Percentiles rank a stretch among this genome's conserved stretches.
Evolutionary conservation across 768 basidiomycete genomes (phyloP).

Genomic region (Naganishia randhawae): DNA sequence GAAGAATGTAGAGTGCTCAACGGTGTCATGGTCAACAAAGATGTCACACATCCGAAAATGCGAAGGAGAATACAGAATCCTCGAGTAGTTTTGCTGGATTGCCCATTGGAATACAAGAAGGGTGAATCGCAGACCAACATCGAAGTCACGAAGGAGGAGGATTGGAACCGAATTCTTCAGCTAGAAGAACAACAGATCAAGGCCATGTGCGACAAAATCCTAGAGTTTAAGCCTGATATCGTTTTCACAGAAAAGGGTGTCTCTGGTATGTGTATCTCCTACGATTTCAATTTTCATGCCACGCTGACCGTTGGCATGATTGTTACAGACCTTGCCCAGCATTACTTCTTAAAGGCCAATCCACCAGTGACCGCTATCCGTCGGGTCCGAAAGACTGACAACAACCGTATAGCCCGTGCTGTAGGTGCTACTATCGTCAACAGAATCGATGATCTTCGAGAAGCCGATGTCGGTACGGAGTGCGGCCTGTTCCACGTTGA

Average conservation of each 20-base stretch:
- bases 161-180: slow-evolving; percentile 86
- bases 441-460: slow-evolving; percentile 87
- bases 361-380: slow-evolving; percentile 75
- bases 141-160: slow-evolving; percentile 88
- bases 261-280: slow-evolving; percentile 53
- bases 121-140: slow-evolving; percentile 98
- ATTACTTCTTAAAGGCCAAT: slow-evolving; percentile 78
- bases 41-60: slow-evolving; percentile 97
- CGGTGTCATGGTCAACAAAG: slow-evolving; percentile 98
- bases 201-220: slow-evolving; percentile 70
- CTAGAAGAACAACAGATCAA: slow-evolving; percentile 98
- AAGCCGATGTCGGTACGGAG: slow-evolving; percentile 81
- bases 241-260: slow-evolving; percentile 97
- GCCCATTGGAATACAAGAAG: slow-evolving; percentile 98
- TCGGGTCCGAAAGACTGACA: slow-evolving; percentile 97
- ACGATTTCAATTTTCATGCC: background rate
- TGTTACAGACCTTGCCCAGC: slow-evolving; percentile 80
- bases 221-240: slow-evolving; percentile 92
- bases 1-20: slow-evolving; percentile 80
- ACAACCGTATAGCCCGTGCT: slow-evolving; percentile 95
- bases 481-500: slow-evolving; percentile 97
- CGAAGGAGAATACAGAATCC: slow-evolving; percentile 83
- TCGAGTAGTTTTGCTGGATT: slow-evolving; percentile 82
- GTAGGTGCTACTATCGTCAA: slow-evolving; percentile 96
- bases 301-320: background rate